These are phyloP conservation scores for Boletellus ananas DNA, from an alignment of 768 basidiomycete genomes.

Conservation along the genomic window DNA sequence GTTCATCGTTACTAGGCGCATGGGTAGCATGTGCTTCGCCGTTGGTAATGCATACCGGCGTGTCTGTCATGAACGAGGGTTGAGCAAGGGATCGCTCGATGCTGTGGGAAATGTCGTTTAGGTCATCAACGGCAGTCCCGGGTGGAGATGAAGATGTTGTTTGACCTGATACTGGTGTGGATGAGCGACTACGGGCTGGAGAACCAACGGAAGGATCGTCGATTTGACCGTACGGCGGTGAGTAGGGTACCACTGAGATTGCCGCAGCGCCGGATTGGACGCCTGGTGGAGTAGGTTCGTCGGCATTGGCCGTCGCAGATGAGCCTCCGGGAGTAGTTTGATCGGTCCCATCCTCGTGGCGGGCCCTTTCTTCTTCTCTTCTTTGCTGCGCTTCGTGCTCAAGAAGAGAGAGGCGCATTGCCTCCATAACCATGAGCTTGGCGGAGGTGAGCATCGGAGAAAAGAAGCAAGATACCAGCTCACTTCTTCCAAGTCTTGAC, in stretches of 20 bases:
- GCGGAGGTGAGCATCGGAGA: conserved; percentile 10
- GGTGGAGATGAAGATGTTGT: conserved; percentile 27
- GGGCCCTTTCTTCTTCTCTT: conserved; percentile 67
- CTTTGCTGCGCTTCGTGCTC: conserved; percentile 94
- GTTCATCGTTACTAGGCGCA: conserved; percentile 12
- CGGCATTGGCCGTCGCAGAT: conserved; percentile 1
- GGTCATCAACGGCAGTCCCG: conserved; percentile 24
- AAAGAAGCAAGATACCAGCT: conserved; percentile 22
- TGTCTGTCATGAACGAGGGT: conserved; percentile 16
- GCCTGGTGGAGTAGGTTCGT: conserved; percentile 3
- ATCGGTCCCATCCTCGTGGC: conserved; percentile 41
- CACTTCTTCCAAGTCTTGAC: conserved; percentile 93
- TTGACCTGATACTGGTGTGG: conserved; percentile 36
- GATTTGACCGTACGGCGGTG: conserved; percentile 5
- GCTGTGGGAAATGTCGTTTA: conserved; percentile 28
- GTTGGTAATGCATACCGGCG: conserved; percentile 5
- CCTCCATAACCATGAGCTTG: conserved; percentile 98
- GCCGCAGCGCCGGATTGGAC: conserved; percentile 4
- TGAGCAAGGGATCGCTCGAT: conserved; percentile 18
- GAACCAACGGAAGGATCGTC: conserved; percentile 11
- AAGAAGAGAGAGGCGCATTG: conserved; percentile 90
- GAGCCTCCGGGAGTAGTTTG: conserved; percentile 32
- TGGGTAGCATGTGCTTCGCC: conserved; percentile 8
- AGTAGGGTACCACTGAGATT: conserved; percentile 1
- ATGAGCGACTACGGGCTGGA: conserved; percentile 23